phyloP scores from a whole-genome alignment of 176 grass and related monocot genomes.

The Typha latifolia region DNA sequence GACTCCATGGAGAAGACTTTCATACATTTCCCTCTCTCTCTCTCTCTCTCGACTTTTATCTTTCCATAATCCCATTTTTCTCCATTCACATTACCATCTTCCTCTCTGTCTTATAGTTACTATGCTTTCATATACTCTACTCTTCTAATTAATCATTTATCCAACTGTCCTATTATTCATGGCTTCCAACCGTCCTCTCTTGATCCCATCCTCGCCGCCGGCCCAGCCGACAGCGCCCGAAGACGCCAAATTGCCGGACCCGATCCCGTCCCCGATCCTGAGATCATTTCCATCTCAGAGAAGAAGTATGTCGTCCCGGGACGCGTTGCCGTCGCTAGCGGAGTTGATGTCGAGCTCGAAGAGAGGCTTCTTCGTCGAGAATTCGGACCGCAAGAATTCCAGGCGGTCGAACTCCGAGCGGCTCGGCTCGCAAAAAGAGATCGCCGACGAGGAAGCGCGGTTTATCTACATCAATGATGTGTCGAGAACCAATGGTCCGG shows the following conservation, averaged over 20 bases:
- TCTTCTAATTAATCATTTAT: neutral
- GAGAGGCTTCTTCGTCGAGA: constrained; percentile 22
- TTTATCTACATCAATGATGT: constrained; percentile 87
- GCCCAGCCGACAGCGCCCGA: neutral
- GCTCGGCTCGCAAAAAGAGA: constrained; percentile 59
- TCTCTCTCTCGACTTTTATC: constrained; percentile 11
- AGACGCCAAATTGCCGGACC: constrained; percentile 26
- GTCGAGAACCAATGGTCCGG: constrained; percentile 35
- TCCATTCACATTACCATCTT: neutral
- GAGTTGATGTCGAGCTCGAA: constrained; percentile 24
- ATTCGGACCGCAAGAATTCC: constrained; percentile 12
- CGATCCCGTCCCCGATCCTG: constrained; percentile 44
- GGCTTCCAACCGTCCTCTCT: constrained; percentile 16
- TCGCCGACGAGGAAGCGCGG: constrained; percentile 77
- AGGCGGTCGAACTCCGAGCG: constrained; percentile 51
- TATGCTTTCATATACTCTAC: neutral
- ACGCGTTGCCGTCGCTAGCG: neutral
- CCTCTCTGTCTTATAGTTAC: constrained; percentile 2
- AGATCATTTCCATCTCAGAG: constrained; percentile 22
- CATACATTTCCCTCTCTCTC: neutral
- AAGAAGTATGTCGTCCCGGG: constrained; percentile 6
- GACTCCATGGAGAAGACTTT: neutral
- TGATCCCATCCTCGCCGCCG: constrained; percentile 10
- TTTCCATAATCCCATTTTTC: neutral
- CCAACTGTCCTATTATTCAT: constrained; percentile 10